A percentile compares a stretch with the other conserved stretches of the same genome.
Conservation (phyloP, 495 filamentous ascomycete genomes). For the Rhypophila decipiens region DNA sequence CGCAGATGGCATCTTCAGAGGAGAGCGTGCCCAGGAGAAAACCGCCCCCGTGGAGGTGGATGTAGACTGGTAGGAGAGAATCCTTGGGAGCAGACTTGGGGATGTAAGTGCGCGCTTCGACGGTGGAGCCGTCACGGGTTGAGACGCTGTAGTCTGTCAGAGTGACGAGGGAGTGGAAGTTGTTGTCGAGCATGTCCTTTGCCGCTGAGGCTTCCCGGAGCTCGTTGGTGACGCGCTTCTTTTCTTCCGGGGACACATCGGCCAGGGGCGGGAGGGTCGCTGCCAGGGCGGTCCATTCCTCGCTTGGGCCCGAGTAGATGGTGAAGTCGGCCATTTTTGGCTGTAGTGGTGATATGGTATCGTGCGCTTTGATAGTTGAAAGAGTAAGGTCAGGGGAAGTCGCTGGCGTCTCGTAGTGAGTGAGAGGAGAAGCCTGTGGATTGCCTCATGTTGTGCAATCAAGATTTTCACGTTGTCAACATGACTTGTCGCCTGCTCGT, state of each 20-base stretch:
- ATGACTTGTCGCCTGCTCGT: too few species aligned
- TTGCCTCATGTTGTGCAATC: too few species aligned
- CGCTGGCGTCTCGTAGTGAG: too few species aligned
- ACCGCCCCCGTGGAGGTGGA: slow-evolving; percentile 48
- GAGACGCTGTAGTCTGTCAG: slow-evolving; percentile 29
- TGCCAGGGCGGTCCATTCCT: slow-evolving; percentile 37
- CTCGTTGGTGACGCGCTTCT: slow-evolving; percentile 24
- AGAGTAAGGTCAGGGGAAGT: too few species aligned
- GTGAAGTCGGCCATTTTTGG: slow-evolving; percentile 36
- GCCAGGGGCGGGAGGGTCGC: slow-evolving; percentile 21
- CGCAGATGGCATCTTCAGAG: slow-evolving; percentile 43
- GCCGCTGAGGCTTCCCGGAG: slow-evolving; percentile 21
- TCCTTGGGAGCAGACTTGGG: slow-evolving; percentile 37
- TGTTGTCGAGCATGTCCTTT: slow-evolving; percentile 26
- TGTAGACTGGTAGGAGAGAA: slow-evolving; percentile 39
- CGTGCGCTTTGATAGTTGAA: background rate
- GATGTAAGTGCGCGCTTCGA: slow-evolving; percentile 42
- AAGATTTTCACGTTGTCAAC: too few species aligned
- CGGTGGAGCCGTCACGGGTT: slow-evolving; percentile 32
- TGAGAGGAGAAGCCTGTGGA: too few species aligned
- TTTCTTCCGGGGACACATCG: slow-evolving; percentile 17
- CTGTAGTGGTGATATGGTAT: background rate
- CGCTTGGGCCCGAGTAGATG: slow-evolving; percentile 30
- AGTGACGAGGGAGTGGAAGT: slow-evolving; percentile 19
- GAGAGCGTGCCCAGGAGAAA: slow-evolving; percentile 39